These are phyloP conservation scores for Quercus bicolor DNA, from an alignment of 306 rosid genomes.

Conservation along the genomic window DNA sequence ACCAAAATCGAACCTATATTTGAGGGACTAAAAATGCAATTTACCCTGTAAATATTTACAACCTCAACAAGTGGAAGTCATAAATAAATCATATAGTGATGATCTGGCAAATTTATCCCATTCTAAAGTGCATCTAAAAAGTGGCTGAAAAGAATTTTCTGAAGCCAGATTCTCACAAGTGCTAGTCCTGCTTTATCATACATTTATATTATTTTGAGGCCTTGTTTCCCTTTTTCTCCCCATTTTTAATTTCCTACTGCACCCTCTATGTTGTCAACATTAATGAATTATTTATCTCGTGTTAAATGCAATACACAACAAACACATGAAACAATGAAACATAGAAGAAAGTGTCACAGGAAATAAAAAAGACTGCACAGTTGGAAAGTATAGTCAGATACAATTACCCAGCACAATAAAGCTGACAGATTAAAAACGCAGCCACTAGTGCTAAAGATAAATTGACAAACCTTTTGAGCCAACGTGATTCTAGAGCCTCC, in stretches of 20 bases:
- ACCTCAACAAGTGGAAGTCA: neutral
- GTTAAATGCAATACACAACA: constrained; percentile 3
- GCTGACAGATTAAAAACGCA: neutral
- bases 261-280: constrained; percentile 8
- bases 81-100: neutral
- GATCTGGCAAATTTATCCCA: neutral
- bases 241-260: neutral
- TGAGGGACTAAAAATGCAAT: no score
- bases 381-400: constrained; percentile 13
- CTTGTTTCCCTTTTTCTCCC: neutral
- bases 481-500: constrained; percentile 58
- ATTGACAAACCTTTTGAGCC: constrained; percentile 51
- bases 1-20: no score
- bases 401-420: constrained; percentile 12
- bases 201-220: neutral
- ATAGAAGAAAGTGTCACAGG: constrained; percentile 15
- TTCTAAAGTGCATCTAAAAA: neutral
- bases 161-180: neutral
- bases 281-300: constrained; percentile 15
- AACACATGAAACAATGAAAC: constrained; percentile 10
- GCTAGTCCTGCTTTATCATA: neutral
- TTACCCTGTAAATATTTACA: neutral
- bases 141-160: neutral
- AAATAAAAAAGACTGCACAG: neutral
- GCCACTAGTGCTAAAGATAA: constrained; percentile 15